Conservation (phyloP, 208 protist species). For the Leishmania mexicana region DNA sequence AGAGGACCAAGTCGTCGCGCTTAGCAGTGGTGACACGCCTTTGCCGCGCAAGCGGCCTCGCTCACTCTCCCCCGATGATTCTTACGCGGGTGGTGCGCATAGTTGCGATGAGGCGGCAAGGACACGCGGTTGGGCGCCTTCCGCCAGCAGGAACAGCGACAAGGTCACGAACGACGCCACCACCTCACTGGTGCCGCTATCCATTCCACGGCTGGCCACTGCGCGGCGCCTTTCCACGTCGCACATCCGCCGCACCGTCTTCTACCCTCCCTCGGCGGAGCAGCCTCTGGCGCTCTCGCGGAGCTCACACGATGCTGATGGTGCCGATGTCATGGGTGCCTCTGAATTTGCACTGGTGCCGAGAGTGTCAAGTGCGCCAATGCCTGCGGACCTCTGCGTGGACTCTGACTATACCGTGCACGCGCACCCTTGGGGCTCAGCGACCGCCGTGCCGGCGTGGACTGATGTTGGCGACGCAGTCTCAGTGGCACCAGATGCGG, state of each 20-base stretch:
- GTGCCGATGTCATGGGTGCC: background rate
- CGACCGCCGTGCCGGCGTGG: background rate
- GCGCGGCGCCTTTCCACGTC: constrained; percentile 8
- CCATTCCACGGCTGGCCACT: background rate
- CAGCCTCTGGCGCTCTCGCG: constrained; percentile 1
- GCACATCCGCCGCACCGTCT: constrained; percentile 13
- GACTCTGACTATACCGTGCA: background rate
- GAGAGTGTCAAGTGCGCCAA: background rate
- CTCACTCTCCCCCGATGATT: background rate
- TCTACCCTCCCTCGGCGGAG: constrained; percentile 26
- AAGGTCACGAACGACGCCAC: background rate
- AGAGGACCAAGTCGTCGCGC: background rate
- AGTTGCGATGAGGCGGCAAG: background rate
- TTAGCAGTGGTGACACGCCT: background rate
- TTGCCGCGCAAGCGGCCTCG: constrained; percentile 21
- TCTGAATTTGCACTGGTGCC: background rate
- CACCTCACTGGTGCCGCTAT: background rate
- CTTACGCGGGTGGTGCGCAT: background rate
- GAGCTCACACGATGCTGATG: background rate
- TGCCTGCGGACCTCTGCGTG: too few species aligned
- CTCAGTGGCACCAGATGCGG: background rate
- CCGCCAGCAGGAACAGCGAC: background rate
- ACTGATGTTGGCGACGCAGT: background rate
- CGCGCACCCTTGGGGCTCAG: background rate
- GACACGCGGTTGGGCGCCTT: background rate